A percentile compares a stretch with the other conserved stretches of the same genome.
These are phyloP conservation scores for Phlebiopsis flavidoalba DNA, from an alignment of 768 basidiomycete species.

Conservation along the genomic window DNA sequence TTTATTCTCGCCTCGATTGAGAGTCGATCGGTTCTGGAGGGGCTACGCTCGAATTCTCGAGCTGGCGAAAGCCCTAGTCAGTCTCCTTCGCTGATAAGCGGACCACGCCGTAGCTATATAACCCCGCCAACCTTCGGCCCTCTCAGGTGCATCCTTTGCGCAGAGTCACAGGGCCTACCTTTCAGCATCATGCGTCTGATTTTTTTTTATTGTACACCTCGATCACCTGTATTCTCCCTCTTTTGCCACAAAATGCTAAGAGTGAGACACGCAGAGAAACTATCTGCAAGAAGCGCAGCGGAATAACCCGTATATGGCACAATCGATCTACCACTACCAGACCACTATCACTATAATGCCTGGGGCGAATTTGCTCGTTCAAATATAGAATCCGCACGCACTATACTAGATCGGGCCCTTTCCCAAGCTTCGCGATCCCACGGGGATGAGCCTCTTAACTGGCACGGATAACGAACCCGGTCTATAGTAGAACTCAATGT, in stretches of 20 bases:
- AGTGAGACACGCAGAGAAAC: no score
- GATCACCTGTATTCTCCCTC: no score
- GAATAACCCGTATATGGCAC: slow-evolving; percentile 10
- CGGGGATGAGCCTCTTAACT: slow-evolving; percentile 37
- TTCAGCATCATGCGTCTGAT: no score
- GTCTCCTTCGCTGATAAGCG: neutral
- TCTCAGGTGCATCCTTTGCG: neutral
- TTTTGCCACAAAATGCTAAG: no score
- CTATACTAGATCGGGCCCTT: slow-evolving; percentile 38
- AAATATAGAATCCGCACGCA: slow-evolving; percentile 31
- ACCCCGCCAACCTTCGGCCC: neutral
- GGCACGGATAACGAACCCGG: slow-evolving; percentile 14
- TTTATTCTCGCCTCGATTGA: neutral
- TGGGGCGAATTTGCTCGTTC: slow-evolving; percentile 37
- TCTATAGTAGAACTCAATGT: slow-evolving; percentile 14
- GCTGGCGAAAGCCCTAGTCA: no score
- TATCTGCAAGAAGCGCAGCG: slow-evolving; percentile 1
- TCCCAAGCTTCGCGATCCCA: slow-evolving; percentile 39
- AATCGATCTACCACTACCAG: slow-evolving; percentile 27
- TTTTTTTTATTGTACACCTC: no score
- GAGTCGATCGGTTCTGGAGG: neutral
- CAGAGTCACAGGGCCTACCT: no score
- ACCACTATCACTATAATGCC: slow-evolving; percentile 34
- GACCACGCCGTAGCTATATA: neutral
- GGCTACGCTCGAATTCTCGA: neutral